phyloP scores from a whole-genome alignment of 371 early-diverging fungal species.

The Chytridium lagenaria region DNA sequence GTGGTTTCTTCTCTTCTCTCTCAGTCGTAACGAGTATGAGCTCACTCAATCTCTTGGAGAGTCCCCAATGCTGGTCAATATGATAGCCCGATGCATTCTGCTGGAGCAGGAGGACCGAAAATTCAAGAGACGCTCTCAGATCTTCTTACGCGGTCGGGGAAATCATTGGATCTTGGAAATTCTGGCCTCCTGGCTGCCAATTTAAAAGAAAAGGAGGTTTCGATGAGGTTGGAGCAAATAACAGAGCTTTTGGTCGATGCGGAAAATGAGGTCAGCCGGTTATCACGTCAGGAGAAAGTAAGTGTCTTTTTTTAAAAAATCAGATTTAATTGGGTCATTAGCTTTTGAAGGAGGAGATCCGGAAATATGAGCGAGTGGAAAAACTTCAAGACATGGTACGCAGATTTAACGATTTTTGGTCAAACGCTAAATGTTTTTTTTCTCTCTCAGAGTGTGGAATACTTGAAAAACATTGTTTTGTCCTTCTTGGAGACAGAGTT shows the following conservation, averaged over 20 bases:
- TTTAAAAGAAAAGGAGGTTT: slow-evolving; percentile 36
- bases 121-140: slow-evolving; percentile 12
- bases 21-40: background rate
- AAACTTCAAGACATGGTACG: slow-evolving; percentile 40
- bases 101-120: background rate
- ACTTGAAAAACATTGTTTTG: slow-evolving; percentile 47
- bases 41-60: background rate
- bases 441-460: slow-evolving; percentile 36
- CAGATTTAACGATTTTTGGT: background rate
- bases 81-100: background rate
- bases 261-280: slow-evolving; percentile 35
- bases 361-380: slow-evolving; percentile 38
- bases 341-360: slow-evolving; percentile 44
- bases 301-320: background rate
- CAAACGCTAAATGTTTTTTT: background rate
- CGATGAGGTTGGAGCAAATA: slow-evolving; percentile 37
- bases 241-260: slow-evolving; percentile 40
- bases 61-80: background rate
- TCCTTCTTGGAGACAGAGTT: slow-evolving; percentile 44
- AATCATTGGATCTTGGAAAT: background rate
- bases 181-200: background rate
- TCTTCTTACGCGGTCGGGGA: slow-evolving; percentile 5
- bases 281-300: slow-evolving; percentile 37
- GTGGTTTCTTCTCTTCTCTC: slow-evolving; percentile 23
- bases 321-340: background rate